Evolutionary conservation across 164 flowering plant genomes (phyloP).

Genomic region (Sedum album): DNA sequence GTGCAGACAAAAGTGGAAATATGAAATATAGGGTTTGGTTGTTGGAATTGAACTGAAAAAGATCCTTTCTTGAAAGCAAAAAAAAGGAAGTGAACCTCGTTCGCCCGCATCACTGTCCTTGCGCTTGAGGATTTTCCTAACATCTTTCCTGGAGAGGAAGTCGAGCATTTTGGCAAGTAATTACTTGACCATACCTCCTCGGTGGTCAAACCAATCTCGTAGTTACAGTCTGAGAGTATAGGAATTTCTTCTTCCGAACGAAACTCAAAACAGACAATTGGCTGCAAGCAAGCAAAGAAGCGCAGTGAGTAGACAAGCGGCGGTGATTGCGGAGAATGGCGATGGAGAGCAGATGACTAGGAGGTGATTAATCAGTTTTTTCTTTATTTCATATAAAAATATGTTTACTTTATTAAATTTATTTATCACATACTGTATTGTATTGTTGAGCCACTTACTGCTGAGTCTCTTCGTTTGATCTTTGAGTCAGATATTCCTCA

Average conservation of each 20-base stretch:
- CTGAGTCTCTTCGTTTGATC: no score
- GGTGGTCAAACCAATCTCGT: neutral
- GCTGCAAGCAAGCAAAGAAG: no score
- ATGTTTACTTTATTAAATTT: no score
- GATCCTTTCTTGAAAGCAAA: neutral
- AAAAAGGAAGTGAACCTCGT: slow-evolving; percentile 32
- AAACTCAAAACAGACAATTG: neutral
- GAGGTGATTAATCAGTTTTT: no score
- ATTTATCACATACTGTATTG: no score
- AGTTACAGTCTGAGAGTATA: neutral
- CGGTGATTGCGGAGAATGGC: slow-evolving; percentile 8
- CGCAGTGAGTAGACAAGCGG: neutral
- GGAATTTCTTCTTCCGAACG: neutral
- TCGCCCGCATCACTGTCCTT: slow-evolving; percentile 93
- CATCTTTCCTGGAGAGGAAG: slow-evolving; percentile 54
- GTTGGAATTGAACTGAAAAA: neutral
- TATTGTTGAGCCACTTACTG: no score
- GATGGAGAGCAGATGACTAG: no score
- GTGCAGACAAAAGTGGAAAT: neutral
- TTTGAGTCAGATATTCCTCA: no score
- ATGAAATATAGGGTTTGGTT: neutral
- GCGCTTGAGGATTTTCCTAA: slow-evolving; percentile 77
- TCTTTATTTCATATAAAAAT: no score
- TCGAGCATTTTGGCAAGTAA: slow-evolving; percentile 30
- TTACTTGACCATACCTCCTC: neutral